Percentiles rank a stretch among this genome's conserved stretches.
Conservation (phyloP, 148 eudicot species). For the Oxyria digyna region DNA sequence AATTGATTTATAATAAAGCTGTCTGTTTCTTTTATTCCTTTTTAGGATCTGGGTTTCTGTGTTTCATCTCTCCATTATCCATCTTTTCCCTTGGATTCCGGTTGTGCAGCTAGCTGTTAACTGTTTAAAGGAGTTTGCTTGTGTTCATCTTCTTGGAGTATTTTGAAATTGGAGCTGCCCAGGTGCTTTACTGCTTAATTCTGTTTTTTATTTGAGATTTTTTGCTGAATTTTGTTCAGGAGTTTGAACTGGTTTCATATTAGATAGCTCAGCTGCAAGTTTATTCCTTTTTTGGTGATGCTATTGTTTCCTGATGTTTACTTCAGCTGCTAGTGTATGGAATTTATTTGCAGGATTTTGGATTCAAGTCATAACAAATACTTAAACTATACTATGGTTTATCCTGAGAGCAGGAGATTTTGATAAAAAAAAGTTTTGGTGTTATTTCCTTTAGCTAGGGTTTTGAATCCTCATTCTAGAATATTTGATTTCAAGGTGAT, state of each 20-base stretch:
- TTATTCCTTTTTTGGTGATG: background rate
- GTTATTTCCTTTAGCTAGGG: background rate
- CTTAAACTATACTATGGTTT: background rate
- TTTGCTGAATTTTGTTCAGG: background rate
- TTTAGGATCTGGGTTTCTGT: slow-evolving; percentile 7
- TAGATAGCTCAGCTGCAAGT: background rate
- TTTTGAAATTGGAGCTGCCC: background rate
- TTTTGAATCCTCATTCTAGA: background rate
- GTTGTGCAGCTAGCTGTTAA: background rate
- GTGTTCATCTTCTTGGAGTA: background rate
- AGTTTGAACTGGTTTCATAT: background rate
- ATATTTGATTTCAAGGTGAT: background rate
- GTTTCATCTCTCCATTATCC: background rate
- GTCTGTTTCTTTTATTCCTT: background rate
- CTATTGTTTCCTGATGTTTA: background rate
- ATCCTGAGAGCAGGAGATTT: background rate
- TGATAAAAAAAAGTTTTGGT: background rate
- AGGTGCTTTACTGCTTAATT: slow-evolving; percentile 6
- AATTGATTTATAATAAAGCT: background rate
- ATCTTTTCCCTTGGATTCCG: slow-evolving; percentile 7
- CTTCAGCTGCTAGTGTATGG: background rate
- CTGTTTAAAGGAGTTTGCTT: background rate
- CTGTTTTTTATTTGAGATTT: background rate
- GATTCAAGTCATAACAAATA: background rate
- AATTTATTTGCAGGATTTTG: background rate